Conservation (phyloP, 306 rosid species). For the Vicia sativa region DNA sequence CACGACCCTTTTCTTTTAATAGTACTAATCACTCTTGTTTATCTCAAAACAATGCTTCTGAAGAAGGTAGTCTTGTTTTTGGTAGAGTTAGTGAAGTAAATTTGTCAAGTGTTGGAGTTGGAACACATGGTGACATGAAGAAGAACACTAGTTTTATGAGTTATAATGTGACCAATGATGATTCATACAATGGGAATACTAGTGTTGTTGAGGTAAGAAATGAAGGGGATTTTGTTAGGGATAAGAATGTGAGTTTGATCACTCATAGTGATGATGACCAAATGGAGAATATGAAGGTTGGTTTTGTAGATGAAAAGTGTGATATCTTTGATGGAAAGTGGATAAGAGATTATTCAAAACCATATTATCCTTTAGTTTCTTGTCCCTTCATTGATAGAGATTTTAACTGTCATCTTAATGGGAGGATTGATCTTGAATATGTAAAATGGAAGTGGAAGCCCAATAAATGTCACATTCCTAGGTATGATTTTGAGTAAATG, state of each 20-base stretch:
- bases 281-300: constrained; percentile 24
- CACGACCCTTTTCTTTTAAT: constrained; percentile 43
- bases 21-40: constrained; percentile 10
- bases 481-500: constrained; percentile 48
- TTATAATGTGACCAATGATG: constrained; percentile 6
- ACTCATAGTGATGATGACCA: constrained; percentile 29
- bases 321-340: constrained; percentile 79
- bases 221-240: constrained; percentile 28
- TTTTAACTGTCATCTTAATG: constrained; percentile 69
- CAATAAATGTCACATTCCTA: constrained; percentile 73
- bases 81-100: constrained; percentile 25
- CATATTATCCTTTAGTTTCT: constrained; percentile 77
- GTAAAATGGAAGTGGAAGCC: constrained; percentile 97
- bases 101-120: constrained; percentile 28
- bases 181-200: constrained; percentile 6
- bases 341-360: constrained; percentile 80
- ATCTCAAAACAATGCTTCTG: background rate
- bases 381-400: constrained; percentile 78
- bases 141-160: constrained; percentile 30
- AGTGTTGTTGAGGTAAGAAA: background rate
- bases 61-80: constrained; percentile 28
- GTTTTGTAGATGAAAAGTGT: constrained; percentile 51
- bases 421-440: constrained; percentile 70
- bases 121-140: background rate
- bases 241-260: constrained; percentile 24